These are phyloP conservation scores for Erysiphe pulchra DNA, from an alignment of 2,329 filamentous ascomycete genomes.

Conservation along the genomic window DNA sequence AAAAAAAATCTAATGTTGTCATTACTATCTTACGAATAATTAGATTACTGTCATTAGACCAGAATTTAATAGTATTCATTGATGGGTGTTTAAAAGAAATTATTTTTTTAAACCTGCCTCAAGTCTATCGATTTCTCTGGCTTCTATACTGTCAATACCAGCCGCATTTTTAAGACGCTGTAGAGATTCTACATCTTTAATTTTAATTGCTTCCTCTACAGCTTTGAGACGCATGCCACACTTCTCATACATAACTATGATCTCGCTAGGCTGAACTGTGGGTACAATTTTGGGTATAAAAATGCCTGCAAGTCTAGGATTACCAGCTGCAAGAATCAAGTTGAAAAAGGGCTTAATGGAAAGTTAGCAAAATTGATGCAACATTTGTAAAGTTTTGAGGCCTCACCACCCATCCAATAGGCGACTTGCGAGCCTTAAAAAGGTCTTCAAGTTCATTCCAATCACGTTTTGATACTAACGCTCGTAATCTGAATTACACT, in stretches of 20 bases:
- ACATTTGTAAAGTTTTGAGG: background rate
- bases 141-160: slow-evolving; percentile 37
- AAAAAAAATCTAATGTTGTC: no score
- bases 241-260: slow-evolving; percentile 85
- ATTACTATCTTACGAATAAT: no score
- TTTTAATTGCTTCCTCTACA: slow-evolving; percentile 69
- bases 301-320: slow-evolving; percentile 55
- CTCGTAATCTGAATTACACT: slow-evolving; percentile 34
- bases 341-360: slow-evolving; percentile 59
- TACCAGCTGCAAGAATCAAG: slow-evolving; percentile 66
- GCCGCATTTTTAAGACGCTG: slow-evolving; percentile 49
- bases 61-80: no score
- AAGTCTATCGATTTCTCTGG: slow-evolving; percentile 60
- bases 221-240: slow-evolving; percentile 76
- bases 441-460: slow-evolving; percentile 86
- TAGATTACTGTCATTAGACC: no score
- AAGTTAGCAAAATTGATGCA: background rate
- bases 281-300: slow-evolving; percentile 67
- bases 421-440: slow-evolving; percentile 51
- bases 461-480: slow-evolving; percentile 68
- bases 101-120: slow-evolving; percentile 27
- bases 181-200: slow-evolving; percentile 54
- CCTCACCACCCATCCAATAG: slow-evolving; percentile 64
- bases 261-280: slow-evolving; percentile 33
- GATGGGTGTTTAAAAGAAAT: background rate